Evolutionary conservation across 2,329 filamentous ascomycete genomes (phyloP).

Genomic region (Alternaria panax): DNA sequence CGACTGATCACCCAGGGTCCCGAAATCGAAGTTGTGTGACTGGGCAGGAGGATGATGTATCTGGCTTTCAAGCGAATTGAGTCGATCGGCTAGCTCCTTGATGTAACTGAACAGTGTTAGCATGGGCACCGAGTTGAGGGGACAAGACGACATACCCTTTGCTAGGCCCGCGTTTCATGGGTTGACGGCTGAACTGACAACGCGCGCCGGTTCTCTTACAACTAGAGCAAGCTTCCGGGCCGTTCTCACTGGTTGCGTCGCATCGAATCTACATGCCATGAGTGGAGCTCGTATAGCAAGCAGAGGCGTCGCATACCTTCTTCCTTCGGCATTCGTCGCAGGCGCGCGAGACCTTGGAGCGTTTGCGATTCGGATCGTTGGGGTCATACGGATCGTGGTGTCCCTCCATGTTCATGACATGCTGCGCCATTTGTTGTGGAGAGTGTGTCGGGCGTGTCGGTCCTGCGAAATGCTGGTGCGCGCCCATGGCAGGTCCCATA

Average conservation of each 20-base stretch:
- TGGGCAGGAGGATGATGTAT: slow-evolving; percentile 41
- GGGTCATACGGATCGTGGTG: slow-evolving; percentile 45
- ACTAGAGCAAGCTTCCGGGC: slow-evolving; percentile 50
- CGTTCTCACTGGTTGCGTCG: slow-evolving; percentile 51
- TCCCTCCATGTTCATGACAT: slow-evolving; percentile 49
- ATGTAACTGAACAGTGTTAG: slow-evolving; percentile 46
- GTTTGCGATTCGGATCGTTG: slow-evolving; percentile 48
- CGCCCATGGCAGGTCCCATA: slow-evolving; percentile 36
- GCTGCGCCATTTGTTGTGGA: slow-evolving; percentile 51
- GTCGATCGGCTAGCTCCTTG: slow-evolving; percentile 50
- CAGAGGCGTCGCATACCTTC: slow-evolving; percentile 41
- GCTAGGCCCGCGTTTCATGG: slow-evolving; percentile 53
- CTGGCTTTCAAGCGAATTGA: slow-evolving; percentile 49
- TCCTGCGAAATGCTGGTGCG: slow-evolving; percentile 47
- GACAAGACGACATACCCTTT: slow-evolving; percentile 43
- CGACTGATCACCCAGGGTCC: slow-evolving; percentile 37
- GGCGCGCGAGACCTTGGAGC: slow-evolving; percentile 52
- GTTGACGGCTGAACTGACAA: slow-evolving; percentile 52
- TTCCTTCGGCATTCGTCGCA: slow-evolving; percentile 53
- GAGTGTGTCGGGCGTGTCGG: slow-evolving; percentile 47
- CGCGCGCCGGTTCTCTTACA: slow-evolving; percentile 50
- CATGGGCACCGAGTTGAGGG: background rate
- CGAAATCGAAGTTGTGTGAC: slow-evolving; percentile 43
- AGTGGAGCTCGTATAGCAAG: slow-evolving; percentile 14
- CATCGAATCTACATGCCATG: slow-evolving; percentile 47